A percentile compares a stretch with the other conserved stretches of the same genome.
phyloP scores from a whole-genome alignment of 2,329 filamentous ascomycete species.

The Venturia oleaginea region DNA sequence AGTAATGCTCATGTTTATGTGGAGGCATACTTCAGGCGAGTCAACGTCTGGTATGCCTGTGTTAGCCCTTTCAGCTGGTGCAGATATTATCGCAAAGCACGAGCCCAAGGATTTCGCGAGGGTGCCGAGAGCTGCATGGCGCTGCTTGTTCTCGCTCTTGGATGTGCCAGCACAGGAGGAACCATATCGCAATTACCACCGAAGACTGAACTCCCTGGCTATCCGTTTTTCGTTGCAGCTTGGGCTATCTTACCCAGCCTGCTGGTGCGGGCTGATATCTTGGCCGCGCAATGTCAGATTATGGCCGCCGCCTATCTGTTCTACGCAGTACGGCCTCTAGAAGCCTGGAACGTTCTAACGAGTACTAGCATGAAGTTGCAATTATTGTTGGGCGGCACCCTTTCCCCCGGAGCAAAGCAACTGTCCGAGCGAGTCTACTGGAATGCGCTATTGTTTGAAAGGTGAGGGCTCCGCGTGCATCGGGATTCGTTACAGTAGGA shows the following conservation, averaged over 20 bases:
- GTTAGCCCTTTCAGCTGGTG: conserved; percentile 77
- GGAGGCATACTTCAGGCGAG: conserved; percentile 69
- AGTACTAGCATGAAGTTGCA: conserved; percentile 76
- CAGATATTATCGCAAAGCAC: conserved; percentile 63
- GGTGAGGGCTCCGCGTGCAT: conserved; percentile 18
- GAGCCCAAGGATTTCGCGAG: conserved; percentile 67
- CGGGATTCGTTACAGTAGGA: background rate
- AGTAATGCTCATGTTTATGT: conserved; percentile 68
- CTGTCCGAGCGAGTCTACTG: conserved; percentile 72
- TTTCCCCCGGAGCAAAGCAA: conserved; percentile 57
- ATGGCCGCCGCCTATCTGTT: conserved; percentile 75
- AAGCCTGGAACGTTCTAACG: conserved; percentile 73
- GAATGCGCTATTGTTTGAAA: conserved; percentile 75
- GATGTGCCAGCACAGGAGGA: conserved; percentile 64
- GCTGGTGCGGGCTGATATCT: conserved; percentile 70
- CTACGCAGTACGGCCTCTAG: conserved; percentile 70
- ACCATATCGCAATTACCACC: conserved; percentile 65
- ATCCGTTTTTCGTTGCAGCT: conserved; percentile 72
- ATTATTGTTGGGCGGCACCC: conserved; percentile 62
- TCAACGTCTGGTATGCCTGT: conserved; percentile 79
- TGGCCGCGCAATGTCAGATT: conserved; percentile 72
- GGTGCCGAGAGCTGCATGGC: conserved; percentile 78
- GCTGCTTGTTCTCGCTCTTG: conserved; percentile 66
- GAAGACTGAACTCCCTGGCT: conserved; percentile 62
- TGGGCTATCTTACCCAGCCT: conserved; percentile 69